Percentiles rank a stretch among this genome's conserved stretches.
These are phyloP conservation scores for Dictyostelium discoideum DNA, from an alignment of 78 protist genomes.

Conservation along the genomic window dicty_2.7 NC_007090.3:2217001-2217500, in stretches of 20 bases:
- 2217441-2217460: too few species aligned
- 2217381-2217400: too few species aligned
- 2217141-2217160: constrained; percentile 60
- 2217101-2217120: constrained; percentile 80
- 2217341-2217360: too few species aligned
- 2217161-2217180: constrained; percentile 78
- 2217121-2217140: constrained; percentile 69
- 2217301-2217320: too few species aligned
- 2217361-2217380: too few species aligned
- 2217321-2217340: too few species aligned
- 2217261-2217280: neutral
- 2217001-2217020: constrained; percentile 81
- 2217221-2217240: neutral
- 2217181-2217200: constrained; percentile 55
- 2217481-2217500: too few species aligned
- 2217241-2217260: constrained; percentile 12
- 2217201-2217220: neutral
- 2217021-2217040: constrained; percentile 73
- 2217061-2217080: constrained; percentile 83
- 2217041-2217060: constrained; percentile 80
- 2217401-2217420: too few species aligned
- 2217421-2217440: too few species aligned
- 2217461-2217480: too few species aligned
- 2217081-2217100: constrained; percentile 80
- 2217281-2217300: neutral